Evolutionary conservation across 2,329 filamentous ascomycete species (phyloP).

Genomic region (Colletotrichum musae): DNA sequence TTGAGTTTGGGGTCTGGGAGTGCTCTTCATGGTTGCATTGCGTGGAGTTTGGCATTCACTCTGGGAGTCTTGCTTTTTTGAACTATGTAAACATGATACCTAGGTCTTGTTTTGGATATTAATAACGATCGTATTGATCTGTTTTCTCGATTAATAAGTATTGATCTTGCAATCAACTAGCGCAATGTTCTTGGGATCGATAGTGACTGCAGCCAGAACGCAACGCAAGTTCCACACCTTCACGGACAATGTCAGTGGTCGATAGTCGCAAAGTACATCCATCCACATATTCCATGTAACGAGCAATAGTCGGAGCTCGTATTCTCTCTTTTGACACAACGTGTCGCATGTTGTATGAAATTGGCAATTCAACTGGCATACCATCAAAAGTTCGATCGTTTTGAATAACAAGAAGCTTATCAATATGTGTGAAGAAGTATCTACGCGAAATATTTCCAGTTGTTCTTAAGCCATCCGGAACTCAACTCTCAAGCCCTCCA

Average conservation of each 20-base stretch:
- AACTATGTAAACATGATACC: constrained; percentile 32
- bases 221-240: too few species aligned
- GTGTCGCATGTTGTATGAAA: too few species aligned
- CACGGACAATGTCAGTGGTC: too few species aligned
- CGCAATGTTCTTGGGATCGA: too few species aligned
- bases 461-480: too few species aligned
- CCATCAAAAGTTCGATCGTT: neutral
- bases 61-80: constrained; percentile 27
- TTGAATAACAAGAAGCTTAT: neutral
- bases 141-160: constrained; percentile 11
- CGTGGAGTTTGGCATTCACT: constrained; percentile 37
- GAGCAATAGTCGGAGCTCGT: too few species aligned
- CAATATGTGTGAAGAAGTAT: constrained; percentile 18
- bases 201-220: too few species aligned
- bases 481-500: neutral
- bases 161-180: too few species aligned
- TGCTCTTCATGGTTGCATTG: constrained; percentile 31
- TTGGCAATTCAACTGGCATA: too few species aligned
- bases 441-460: constrained; percentile 18
- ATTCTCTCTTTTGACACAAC: too few species aligned
- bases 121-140: constrained; percentile 10
- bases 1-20: neutral
- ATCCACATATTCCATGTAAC: too few species aligned
- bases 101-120: constrained; percentile 17
- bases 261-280: too few species aligned